Evolutionary conservation across 2,329 filamentous ascomycete genomes (phyloP), one percentile per base, ranked within the genome.

Genomic region (Exophiala lecanii-corni): DNA sequence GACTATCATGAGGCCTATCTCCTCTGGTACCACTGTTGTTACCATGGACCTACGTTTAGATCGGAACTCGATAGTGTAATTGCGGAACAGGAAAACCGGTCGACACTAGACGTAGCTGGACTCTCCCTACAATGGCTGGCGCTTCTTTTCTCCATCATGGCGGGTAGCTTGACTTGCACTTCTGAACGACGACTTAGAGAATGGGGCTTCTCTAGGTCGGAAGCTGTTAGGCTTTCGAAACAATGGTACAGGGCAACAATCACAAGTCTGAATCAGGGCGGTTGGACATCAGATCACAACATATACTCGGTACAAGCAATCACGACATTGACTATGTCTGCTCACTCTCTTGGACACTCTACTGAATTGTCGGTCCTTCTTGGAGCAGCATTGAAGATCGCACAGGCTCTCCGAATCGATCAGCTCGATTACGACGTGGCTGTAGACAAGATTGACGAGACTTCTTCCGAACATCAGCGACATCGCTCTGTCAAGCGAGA

Each of bases 301-400:
- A 59, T 71, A 2, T 62, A 67, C 34, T 63, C 67, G 0, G 61
- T 73, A 3, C 66, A 74, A 51, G 65, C 71, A 3, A 71, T 76
- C 28, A 59, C 68, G 7, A 69, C 66, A 1, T 57, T 72, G 20
- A 72, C 72, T n/a, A 67, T 71, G 2, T 68, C 68, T 6, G 71
- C 70, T 6, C 72, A 76, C 54, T 57, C 72, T 12, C 61, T 74
- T 1, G 72, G 72, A 1, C 68, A 66, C 17, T 69, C 69, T 5
- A 72, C 71, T 48, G 67, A 67, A 31, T 71, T 71, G 45, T 66
- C 63, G 3, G 67, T 71, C 1, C 61, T 70, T 15, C 60, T 73
- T 6, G 67, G 66, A 2, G 63, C 69, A 1, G 71, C 67, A 2
- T 57, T 69, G 4, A 62, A 70, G 5, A 71, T 75, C 32, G 71